Percentiles rank a stretch among this genome's conserved stretches.
phyloP scores from a whole-genome alignment of 164 flowering plant genomes.

The Warburgia ugandensis region DNA sequence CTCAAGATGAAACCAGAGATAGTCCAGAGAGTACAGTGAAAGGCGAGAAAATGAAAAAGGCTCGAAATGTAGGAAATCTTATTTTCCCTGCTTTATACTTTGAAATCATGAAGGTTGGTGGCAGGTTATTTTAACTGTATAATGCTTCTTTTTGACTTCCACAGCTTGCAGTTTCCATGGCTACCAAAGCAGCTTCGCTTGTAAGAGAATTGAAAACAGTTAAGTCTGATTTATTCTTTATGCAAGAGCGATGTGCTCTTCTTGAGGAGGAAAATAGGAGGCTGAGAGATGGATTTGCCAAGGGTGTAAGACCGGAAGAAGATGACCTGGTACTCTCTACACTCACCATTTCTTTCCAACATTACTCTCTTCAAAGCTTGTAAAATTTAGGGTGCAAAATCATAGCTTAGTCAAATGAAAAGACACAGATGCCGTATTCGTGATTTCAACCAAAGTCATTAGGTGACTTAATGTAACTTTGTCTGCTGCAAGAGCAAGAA shows the following conservation, averaged over 20 bases:
- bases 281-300: conserved; percentile 54
- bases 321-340: conserved; percentile 69
- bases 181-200: conserved; percentile 64
- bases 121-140: not conserved
- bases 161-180: conserved; percentile 88
- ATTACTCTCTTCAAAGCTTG: not conserved
- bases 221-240: conserved; percentile 53
- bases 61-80: conserved; percentile 50
- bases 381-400: not conserved
- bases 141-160: not conserved
- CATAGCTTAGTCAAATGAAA: no score
- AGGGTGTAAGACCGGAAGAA: conserved; percentile 70
- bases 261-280: conserved; percentile 86
- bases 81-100: not conserved
- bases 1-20: conserved; percentile 20
- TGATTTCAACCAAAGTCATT: no score
- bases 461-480: no score
- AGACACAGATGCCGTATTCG: no score
- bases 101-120: not conserved
- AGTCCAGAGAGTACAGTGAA: conserved; percentile 9
- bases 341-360: not conserved
- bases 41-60: conserved; percentile 53
- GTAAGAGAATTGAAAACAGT: conserved; percentile 74
- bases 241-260: conserved; percentile 64
- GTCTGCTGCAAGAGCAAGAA: no score